These are phyloP conservation scores for Scedosporium apiospermum DNA, from an alignment of 2,329 filamentous ascomycete genomes.

Conservation along the genomic window DNA sequence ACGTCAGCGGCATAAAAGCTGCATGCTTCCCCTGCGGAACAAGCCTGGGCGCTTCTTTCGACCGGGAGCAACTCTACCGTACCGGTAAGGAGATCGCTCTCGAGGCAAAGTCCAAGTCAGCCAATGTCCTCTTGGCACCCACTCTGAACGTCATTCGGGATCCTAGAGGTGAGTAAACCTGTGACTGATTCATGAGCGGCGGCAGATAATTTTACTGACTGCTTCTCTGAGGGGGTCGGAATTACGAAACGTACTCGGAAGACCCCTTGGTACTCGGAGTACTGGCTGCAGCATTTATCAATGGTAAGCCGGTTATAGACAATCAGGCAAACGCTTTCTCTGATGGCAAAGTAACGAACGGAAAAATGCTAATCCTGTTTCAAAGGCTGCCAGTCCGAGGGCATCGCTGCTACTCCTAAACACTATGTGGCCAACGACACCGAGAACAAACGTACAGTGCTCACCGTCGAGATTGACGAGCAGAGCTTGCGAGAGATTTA, in stretches of 20 bases:
- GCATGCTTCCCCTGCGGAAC: constrained; percentile 22
- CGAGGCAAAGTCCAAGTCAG: constrained; percentile 47
- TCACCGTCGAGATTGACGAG: constrained; percentile 21
- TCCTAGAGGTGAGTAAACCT: constrained; percentile 20
- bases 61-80: constrained; percentile 43
- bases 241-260: constrained; percentile 38
- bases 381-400: constrained; percentile 25
- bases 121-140: constrained; percentile 63
- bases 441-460: constrained; percentile 19
- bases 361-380: no score
- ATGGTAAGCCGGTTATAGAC: constrained; percentile 20
- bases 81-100: constrained; percentile 50
- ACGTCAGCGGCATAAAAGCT: constrained; percentile 18
- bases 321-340: neutral
- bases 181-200: no score
- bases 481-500: constrained; percentile 28
- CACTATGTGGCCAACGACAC: constrained; percentile 36
- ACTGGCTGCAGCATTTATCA: constrained; percentile 31
- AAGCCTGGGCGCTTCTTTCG: constrained; percentile 51
- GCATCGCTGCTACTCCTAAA: constrained; percentile 34
- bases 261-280: constrained; percentile 36
- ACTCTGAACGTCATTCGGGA: constrained; percentile 39
- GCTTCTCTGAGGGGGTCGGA: constrained; percentile 33
- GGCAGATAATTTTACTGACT: no score
- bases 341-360: no score